A percentile compares a stretch with the other conserved stretches of the same genome.
Conservation (phyloP, 371 early-diverging fungal species). For the Dinochytrium kinnereticum region DNA sequence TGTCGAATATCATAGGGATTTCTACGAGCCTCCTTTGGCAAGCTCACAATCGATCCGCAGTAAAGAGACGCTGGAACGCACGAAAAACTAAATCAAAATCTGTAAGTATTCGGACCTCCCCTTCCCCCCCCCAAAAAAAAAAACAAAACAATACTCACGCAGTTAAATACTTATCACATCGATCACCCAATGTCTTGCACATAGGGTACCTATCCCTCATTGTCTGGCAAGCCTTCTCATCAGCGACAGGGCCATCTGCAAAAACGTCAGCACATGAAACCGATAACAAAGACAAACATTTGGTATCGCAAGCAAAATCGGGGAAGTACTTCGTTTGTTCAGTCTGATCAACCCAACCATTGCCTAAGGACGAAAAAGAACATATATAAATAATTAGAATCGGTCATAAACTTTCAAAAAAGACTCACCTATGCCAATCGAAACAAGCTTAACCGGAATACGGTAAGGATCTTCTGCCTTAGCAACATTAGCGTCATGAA, state of each 20-base stretch:
- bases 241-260: constrained; percentile 75
- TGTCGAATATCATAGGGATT: constrained; percentile 55
- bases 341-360: constrained; percentile 89
- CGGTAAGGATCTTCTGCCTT: constrained; percentile 28
- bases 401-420: too few species aligned
- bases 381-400: not conserved
- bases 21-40: constrained; percentile 36
- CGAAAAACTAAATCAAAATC: not conserved
- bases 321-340: constrained; percentile 91
- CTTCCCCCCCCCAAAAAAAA: too few species aligned
- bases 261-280: constrained; percentile 68
- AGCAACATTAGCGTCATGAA: not conserved
- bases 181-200: constrained; percentile 56
- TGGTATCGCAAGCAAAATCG: constrained; percentile 47
- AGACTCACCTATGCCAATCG: constrained; percentile 67
- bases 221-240: constrained; percentile 63
- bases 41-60: constrained; percentile 20
- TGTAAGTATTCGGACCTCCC: too few species aligned
- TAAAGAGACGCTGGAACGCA: constrained; percentile 29
- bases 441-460: constrained; percentile 52
- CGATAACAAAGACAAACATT: constrained; percentile 26
- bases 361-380: constrained; percentile 51
- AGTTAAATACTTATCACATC: constrained; percentile 22
- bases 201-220: constrained; percentile 77
- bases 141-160: too few species aligned